Percentiles rank a stretch among this genome's conserved stretches.
phyloP scores from a whole-genome alignment of 768 basidiomycete species.

The Botryobasidium botryosum region DNA sequence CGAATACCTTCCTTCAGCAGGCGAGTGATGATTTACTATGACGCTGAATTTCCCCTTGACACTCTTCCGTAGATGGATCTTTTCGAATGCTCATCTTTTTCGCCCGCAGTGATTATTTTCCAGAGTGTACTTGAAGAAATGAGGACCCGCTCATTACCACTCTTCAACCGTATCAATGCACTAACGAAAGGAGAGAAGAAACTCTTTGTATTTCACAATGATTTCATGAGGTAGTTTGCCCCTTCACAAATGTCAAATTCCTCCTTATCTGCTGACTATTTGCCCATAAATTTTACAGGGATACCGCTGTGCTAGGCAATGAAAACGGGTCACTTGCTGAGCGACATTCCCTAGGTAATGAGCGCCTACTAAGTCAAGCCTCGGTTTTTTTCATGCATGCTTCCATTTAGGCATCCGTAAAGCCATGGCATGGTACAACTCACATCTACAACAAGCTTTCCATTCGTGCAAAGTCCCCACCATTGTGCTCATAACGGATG shows the following conservation, averaged over 20 bases:
- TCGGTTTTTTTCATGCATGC: background rate
- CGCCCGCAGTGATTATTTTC: conserved; percentile 67
- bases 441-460: conserved; percentile 10
- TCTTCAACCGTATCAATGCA: conserved; percentile 82
- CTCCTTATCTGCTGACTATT: background rate
- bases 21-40: conserved; percentile 29
- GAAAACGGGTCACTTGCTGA: conserved; percentile 82
- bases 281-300: no score
- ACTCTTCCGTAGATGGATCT: conserved; percentile 65
- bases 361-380: background rate
- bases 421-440: conserved; percentile 73
- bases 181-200: conserved; percentile 68
- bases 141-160: conserved; percentile 77
- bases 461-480: no score
- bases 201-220: conserved; percentile 78
- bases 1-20: conserved; percentile 87
- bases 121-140: conserved; percentile 97
- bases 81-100: conserved; percentile 60
- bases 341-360: conserved; percentile 79
- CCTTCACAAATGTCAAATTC: conserved; percentile 52
- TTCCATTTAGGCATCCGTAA: conserved; percentile 58
- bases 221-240: no score
- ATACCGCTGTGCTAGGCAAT: conserved; percentile 62
- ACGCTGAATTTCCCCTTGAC: conserved; percentile 7
- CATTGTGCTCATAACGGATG: conserved; percentile 78